A percentile compares a stretch with the other conserved stretches of the same genome.
phyloP scores from a whole-genome alignment of 306 rosid species.

The Cicer arietinum region DNA sequence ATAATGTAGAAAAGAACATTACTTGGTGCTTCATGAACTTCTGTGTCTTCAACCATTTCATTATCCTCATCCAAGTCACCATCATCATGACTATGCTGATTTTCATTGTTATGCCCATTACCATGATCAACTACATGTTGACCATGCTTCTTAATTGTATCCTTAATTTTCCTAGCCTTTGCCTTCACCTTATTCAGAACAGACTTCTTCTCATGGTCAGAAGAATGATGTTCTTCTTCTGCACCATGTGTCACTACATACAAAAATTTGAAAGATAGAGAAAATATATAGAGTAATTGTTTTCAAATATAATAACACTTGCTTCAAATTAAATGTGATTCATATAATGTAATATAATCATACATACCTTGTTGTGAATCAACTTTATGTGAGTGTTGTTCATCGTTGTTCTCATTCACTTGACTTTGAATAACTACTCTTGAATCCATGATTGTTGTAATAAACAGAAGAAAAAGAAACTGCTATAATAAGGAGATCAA shows the following conservation, averaged over 20 bases:
- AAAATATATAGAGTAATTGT: background rate
- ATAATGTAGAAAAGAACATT: conserved; percentile 36
- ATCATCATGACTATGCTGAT: conserved; percentile 48
- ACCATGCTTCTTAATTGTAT: conserved; percentile 54
- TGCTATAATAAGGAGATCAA: background rate
- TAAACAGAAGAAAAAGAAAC: conserved; percentile 34
- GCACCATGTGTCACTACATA: conserved; percentile 12
- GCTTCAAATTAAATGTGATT: background rate
- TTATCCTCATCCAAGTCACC: conserved; percentile 52
- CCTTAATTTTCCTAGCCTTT: conserved; percentile 74
- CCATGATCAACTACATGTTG: conserved; percentile 49
- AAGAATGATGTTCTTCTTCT: conserved; percentile 45
- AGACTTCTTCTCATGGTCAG: conserved; percentile 64
- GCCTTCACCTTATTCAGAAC: conserved; percentile 67
- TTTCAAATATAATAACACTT: background rate
- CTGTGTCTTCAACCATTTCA: conserved; percentile 38
- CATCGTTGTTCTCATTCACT: conserved; percentile 36
- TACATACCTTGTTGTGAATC: conserved; percentile 45
- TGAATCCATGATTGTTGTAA: conserved; percentile 46
- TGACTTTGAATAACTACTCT: conserved; percentile 30
- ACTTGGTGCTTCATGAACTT: conserved; percentile 58
- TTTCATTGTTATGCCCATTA: conserved; percentile 34
- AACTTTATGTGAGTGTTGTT: conserved; percentile 33
- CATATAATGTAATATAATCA: background rate
- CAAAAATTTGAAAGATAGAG: background rate